A percentile compares a stretch with the other conserved stretches of the same genome.
These are phyloP conservation scores for Arthroderma sp. DNA, from an alignment of 2,329 filamentous ascomycete genomes.

Conservation along the genomic window DNA sequence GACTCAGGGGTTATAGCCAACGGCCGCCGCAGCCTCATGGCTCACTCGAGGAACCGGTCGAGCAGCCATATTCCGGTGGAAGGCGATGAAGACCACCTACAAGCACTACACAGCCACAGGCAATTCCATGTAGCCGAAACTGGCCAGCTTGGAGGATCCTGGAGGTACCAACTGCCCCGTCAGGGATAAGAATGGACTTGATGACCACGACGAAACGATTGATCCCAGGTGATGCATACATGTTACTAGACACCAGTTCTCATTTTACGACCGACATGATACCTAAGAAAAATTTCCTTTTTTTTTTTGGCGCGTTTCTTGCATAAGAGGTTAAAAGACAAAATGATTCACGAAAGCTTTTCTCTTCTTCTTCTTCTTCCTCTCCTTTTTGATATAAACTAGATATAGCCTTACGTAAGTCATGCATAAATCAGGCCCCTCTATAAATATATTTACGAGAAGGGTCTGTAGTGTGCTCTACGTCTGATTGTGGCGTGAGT, in stretches of 20 bases:
- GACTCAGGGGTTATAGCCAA: background rate
- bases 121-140: conserved; percentile 11
- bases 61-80: background rate
- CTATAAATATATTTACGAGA: too few relatives aligned
- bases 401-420: too few relatives aligned
- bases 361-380: background rate
- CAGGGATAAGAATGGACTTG: background rate
- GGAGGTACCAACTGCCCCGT: background rate
- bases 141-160: conserved; percentile 9
- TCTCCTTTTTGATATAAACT: background rate
- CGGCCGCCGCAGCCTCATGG: background rate
- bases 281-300: conserved; percentile 1
- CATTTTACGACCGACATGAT: conserved; percentile 1
- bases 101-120: conserved; percentile 9
- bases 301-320: background rate
- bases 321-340: background rate
- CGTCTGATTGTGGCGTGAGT: too few relatives aligned
- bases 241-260: conserved; percentile 10
- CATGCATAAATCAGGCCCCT: too few relatives aligned
- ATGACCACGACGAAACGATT: background rate
- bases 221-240: conserved; percentile 15
- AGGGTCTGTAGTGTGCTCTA: too few relatives aligned
- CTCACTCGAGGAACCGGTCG: background rate
- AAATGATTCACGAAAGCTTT: background rate
- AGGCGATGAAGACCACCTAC: conserved; percentile 5